These are phyloP conservation scores for Kazachstania taianensis DNA, from an alignment of 805 yeast genomes.

Conservation along the genomic window DNA sequence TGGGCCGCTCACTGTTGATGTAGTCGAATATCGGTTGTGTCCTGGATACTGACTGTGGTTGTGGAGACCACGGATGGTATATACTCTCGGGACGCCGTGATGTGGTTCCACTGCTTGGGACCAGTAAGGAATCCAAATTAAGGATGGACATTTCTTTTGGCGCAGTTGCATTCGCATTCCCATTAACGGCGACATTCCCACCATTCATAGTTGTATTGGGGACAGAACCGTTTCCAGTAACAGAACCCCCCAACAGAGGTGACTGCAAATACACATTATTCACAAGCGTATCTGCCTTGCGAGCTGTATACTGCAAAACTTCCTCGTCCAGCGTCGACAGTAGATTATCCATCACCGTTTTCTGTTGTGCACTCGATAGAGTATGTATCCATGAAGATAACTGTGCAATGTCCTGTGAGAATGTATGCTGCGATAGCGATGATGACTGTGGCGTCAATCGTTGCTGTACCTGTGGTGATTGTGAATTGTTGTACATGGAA, in stretches of 20 bases:
- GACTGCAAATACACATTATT: slow-evolving; percentile 12
- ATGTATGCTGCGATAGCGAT: slow-evolving; percentile 11
- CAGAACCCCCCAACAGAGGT: no score
- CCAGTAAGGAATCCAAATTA: no score
- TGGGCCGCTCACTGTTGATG: slow-evolving; percentile 33
- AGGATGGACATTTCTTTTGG: no score
- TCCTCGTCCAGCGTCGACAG: slow-evolving; percentile 43
- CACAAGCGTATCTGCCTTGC: slow-evolving; percentile 33
- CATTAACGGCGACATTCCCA: slow-evolving; percentile 3
- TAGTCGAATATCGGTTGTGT: slow-evolving; percentile 23
- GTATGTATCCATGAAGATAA: slow-evolving; percentile 42
- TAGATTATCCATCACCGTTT: slow-evolving; percentile 45
- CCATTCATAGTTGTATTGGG: neutral
- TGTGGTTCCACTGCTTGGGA: no score
- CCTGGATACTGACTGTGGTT: slow-evolving; percentile 35
- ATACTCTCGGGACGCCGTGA: no score
- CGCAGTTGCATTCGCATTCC: slow-evolving; percentile 5
- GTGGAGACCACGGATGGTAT: slow-evolving; percentile 19
- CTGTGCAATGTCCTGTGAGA: slow-evolving; percentile 42
- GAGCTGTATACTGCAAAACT: slow-evolving; percentile 38
- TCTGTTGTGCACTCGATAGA: slow-evolving; percentile 42
- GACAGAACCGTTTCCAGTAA: no score
- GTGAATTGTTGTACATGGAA: slow-evolving; percentile 1
- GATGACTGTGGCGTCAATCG: slow-evolving; percentile 1
- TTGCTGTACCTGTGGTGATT: slow-evolving; percentile 1